phyloP scores from a whole-genome alignment of 108 stramenopile species.

The Epipyxis sp. region DNA sequence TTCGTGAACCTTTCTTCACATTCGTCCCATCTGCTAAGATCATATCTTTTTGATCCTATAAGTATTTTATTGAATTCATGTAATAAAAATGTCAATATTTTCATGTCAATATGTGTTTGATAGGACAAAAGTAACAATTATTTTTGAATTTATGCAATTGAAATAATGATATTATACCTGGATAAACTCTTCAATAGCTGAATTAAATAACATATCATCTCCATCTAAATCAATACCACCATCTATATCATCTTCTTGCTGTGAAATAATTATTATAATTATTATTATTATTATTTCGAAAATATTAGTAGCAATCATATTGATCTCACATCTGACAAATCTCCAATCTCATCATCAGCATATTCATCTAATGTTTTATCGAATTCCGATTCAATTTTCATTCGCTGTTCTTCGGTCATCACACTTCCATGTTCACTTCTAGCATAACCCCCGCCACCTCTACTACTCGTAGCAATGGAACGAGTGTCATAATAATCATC shows the following conservation, averaged over 20 bases:
- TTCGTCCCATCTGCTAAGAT: too few species aligned
- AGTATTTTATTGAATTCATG: too few species aligned
- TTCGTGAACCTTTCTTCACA: too few species aligned
- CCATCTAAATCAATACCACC: slow-evolving; percentile 39
- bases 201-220: neutral
- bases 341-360: slow-evolving; percentile 43
- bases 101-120: too few species aligned
- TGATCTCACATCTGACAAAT: slow-evolving; percentile 25
- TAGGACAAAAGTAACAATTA: too few species aligned
- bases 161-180: neutral
- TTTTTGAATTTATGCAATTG: too few species aligned
- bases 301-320: too few species aligned
- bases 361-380: slow-evolving; percentile 68
- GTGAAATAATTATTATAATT: too few species aligned
- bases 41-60: too few species aligned
- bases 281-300: too few species aligned
- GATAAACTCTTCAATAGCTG: slow-evolving; percentile 45
- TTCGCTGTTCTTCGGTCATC: neutral
- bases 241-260: slow-evolving; percentile 22
- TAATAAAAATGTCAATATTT: too few species aligned
- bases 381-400: slow-evolving; percentile 43
- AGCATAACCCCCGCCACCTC: too few species aligned
- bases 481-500: slow-evolving; percentile 44
- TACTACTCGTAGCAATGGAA: slow-evolving; percentile 50
- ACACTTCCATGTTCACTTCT: neutral